Evolutionary conservation across 225 moss, liverwort and hornwort genomes (phyloP).

Genomic region (Ulota crispa): DNA sequence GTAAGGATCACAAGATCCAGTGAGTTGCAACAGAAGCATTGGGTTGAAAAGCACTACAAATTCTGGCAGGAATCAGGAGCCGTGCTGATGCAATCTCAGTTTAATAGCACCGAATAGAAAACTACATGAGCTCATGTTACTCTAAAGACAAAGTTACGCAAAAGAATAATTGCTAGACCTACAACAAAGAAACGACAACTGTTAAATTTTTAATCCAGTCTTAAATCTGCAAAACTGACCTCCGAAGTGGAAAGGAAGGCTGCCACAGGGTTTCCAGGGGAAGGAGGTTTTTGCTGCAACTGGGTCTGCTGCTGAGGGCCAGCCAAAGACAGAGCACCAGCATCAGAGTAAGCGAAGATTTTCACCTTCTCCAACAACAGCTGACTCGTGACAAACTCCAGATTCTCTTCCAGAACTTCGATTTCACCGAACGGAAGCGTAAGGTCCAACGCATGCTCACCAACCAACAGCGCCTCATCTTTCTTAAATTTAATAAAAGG

Average conservation of each 20-base stretch:
- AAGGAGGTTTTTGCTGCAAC: conserved; percentile 69
- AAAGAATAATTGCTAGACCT: conserved; percentile 18
- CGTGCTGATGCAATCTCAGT: background rate
- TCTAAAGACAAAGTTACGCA: background rate
- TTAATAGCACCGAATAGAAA: conserved; percentile 1
- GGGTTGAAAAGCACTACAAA: background rate
- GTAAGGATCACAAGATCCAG: background rate
- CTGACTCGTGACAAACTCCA: conserved; percentile 71
- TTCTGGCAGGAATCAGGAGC: background rate
- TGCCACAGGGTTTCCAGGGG: conserved; percentile 74
- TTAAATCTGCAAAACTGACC: conserved; percentile 38
- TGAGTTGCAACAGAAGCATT: background rate
- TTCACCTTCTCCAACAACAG: conserved; percentile 61
- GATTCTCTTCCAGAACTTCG: conserved; percentile 61
- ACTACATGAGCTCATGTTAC: background rate
- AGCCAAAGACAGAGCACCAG: conserved; percentile 40
- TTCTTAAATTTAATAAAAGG: conserved; percentile 97
- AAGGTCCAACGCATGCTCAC: conserved; percentile 83
- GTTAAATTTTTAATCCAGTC: conserved; percentile 7
- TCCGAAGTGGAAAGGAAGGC: conserved; percentile 50
- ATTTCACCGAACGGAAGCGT: conserved; percentile 84
- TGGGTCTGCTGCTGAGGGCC: conserved; percentile 53
- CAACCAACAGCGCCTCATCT: conserved; percentile 83
- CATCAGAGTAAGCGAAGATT: conserved; percentile 49
- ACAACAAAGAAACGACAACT: background rate